A percentile compares a stretch with the other conserved stretches of the same genome.
These are phyloP conservation scores for Zostera marina DNA, from an alignment of 116 monocot genomes.

Conservation along the genomic window DNA sequence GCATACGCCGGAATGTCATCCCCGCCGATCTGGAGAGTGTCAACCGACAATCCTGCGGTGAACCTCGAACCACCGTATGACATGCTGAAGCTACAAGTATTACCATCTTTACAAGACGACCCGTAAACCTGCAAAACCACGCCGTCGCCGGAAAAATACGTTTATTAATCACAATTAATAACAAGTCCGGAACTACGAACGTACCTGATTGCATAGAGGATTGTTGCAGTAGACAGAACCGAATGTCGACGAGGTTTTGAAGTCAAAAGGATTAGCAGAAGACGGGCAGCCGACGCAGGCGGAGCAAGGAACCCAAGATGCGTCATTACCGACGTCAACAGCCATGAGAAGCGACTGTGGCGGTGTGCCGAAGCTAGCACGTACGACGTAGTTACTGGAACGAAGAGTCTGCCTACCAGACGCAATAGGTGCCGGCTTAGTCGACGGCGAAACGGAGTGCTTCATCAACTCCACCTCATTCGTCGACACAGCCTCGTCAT, in stretches of 20 bases:
- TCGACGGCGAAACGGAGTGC: too few relatives aligned
- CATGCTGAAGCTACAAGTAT: conserved; percentile 34
- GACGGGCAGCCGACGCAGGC: conserved; percentile 28
- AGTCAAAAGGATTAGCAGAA: conserved; percentile 7
- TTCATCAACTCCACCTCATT: conserved; percentile 5
- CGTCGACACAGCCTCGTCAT: conserved; percentile 11
- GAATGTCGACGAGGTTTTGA: conserved; percentile 18
- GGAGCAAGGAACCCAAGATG: conserved; percentile 43
- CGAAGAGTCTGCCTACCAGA: conserved; percentile 23
- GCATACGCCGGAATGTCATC: conserved; percentile 24
- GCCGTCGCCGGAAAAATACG: too few relatives aligned
- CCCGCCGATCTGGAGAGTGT: conserved; percentile 28
- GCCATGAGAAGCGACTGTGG: conserved; percentile 29
- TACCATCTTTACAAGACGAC: conserved; percentile 11
- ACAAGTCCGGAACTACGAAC: neutral
- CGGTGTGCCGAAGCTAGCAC: conserved; percentile 29
- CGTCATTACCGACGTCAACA: conserved; percentile 47
- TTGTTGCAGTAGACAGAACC: conserved; percentile 15
- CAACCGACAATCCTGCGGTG: conserved; percentile 23
- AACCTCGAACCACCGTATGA: conserved; percentile 27
- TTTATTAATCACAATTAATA: neutral
- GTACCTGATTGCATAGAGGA: conserved; percentile 17
- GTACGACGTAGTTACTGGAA: conserved; percentile 32
- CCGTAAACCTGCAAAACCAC: conserved; percentile 20
- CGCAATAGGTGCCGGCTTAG: conserved; percentile 19